phyloP scores from a whole-genome alignment of 345 rosid species.

The Sonneratia alba region DNA sequence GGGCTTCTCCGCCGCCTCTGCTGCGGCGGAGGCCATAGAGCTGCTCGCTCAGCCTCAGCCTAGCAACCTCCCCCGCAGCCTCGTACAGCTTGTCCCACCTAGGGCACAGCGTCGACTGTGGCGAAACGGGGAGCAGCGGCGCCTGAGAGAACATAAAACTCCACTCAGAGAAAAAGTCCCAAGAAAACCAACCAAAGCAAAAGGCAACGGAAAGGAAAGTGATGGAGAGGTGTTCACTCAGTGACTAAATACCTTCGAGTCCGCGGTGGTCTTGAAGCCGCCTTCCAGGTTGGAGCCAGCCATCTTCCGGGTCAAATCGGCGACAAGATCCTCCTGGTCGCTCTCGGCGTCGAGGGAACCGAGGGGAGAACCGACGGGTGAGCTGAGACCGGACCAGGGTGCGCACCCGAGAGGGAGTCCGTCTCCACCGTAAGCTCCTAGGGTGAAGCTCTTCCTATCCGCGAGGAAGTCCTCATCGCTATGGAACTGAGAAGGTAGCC shows the following conservation, averaged over 20 bases:
- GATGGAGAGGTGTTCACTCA: too few species aligned
- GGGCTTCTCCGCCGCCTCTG: slow-evolving; percentile 13
- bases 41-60: slow-evolving; percentile 8
- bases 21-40: neutral
- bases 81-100: slow-evolving; percentile 9
- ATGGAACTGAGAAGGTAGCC: slow-evolving; percentile 38
- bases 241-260: too few species aligned
- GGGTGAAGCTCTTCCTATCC: slow-evolving; percentile 11
- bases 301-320: slow-evolving; percentile 12
- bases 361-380: slow-evolving; percentile 48
- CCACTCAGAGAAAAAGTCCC: too few species aligned
- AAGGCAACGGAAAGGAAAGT: too few species aligned
- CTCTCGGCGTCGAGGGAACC: slow-evolving; percentile 53
- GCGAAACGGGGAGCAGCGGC: slow-evolving; percentile 8
- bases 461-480: slow-evolving; percentile 41
- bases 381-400: slow-evolving; percentile 33
- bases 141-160: neutral
- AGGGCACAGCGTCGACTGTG: slow-evolving; percentile 14
- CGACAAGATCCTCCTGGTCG: slow-evolving; percentile 40
- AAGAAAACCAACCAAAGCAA: too few species aligned
- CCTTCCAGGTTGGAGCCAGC: slow-evolving; percentile 5
- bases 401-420: slow-evolving; percentile 20
- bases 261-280: neutral
- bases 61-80: slow-evolving; percentile 8
- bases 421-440: neutral